These are phyloP conservation scores for Ophioceras dolichostomum DNA, from an alignment of 2,329 filamentous ascomycete species.

Conservation along the genomic window DNA sequence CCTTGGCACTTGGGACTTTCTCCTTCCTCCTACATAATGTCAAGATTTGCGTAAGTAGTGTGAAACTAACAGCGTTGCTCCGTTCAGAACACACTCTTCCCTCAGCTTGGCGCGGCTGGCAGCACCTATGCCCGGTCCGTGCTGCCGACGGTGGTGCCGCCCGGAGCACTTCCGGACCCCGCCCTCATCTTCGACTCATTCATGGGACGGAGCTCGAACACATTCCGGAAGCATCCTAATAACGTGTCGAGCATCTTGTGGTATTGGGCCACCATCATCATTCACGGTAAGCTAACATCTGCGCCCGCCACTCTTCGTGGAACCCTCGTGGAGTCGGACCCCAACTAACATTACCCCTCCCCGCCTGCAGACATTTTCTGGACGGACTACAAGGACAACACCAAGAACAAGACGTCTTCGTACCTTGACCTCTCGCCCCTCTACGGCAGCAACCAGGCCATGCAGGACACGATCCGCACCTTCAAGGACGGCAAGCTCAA, in stretches of 20 bases:
- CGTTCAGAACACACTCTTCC: conserved; percentile 49
- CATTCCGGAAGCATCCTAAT: conserved; percentile 51
- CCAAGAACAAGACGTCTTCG: conserved; percentile 53
- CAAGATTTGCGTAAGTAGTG: neutral
- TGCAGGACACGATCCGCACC: conserved; percentile 55
- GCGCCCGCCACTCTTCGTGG: too few relatives aligned
- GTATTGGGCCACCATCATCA: conserved; percentile 63
- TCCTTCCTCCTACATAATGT: neutral
- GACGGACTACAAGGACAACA: conserved; percentile 49
- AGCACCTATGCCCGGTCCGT: conserved; percentile 56
- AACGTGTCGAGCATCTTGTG: conserved; percentile 61
- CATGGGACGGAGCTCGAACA: conserved; percentile 33
- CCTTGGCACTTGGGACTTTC: too few relatives aligned
- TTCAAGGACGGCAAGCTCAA: conserved; percentile 62
- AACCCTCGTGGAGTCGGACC: too few relatives aligned
- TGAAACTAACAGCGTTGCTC: too few relatives aligned
- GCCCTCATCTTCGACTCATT: conserved; percentile 48
- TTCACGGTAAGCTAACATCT: conserved; percentile 50
- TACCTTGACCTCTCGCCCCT: conserved; percentile 62
- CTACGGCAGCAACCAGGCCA: conserved; percentile 56
- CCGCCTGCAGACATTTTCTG: conserved; percentile 59
- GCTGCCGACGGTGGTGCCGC: conserved; percentile 43
- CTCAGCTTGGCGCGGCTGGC: conserved; percentile 53
- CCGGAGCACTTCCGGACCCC: conserved; percentile 56
- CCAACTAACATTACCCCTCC: neutral